Evolutionary conservation across 192 early-diverging fungal genomes (phyloP), one percentile per base, ranked within the genome.

Genomic region (Nowakowskiella sp.): DNA sequence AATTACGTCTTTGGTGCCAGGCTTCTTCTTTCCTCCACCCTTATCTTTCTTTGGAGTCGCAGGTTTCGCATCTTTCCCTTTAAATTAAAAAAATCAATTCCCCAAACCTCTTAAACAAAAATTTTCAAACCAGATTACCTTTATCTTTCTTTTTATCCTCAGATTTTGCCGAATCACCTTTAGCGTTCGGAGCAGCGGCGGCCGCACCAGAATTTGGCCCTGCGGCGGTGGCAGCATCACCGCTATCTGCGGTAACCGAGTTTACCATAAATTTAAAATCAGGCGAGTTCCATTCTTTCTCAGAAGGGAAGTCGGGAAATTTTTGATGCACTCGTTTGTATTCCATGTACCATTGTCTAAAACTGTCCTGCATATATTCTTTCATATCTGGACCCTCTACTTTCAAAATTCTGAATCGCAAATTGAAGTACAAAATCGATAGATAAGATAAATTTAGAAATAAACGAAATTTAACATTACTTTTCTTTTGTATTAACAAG

Each of bases 291-390:
- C 79, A 81, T 1, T 64, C 49, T 21, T 57, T 50, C 36, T 81
- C 76, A 1, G 68, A 31, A 6, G 79, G 79, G 32, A 81, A 81
- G 33, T 81, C 79, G 5, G 79, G 79, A 42, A 81, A 81, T 42
- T 77, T 81, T 43, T 67, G 65, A 57, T 72, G 64, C 23, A 70
- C 56, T 24, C 71, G 61, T 51, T 77, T 78, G 67, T 67, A 72
- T 48, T 81, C 79, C 73, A 79, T 81, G 62, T 81, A 81, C 79
- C 79, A 81, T 33, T 77, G 71, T 16, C 79, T 62, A 46, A 81
- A 81, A 44, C 49, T 64, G 52, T 81, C 79, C 51, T 81, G 79
- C 34, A 79, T 72, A 23, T 63, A 60, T 49, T 81, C 79, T 44
- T 74, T 73, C 73, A 81, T 81, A 47, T 81, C 79, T 1, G 79